phyloP scores from a whole-genome alignment of 1,284 basidiomycete genomes.

The Mycena sp. region DNA sequence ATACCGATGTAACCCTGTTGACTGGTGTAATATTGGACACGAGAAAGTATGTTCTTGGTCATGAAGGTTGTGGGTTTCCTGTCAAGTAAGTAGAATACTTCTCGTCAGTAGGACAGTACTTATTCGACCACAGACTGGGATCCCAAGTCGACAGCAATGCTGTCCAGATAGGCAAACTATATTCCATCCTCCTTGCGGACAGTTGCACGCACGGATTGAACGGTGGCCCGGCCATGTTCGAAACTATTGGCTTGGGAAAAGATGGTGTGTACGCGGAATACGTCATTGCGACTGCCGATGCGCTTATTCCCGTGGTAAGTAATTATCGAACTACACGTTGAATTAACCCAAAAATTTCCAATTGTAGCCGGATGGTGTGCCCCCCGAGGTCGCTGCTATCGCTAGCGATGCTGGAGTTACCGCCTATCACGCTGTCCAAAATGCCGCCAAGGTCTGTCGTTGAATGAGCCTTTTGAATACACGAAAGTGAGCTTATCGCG shows the following conservation, averaged over 20 bases:
- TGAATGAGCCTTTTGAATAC: neutral
- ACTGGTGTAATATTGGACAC: constrained; percentile 25
- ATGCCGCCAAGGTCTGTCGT: constrained; percentile 29
- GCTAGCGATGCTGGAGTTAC: constrained; percentile 37
- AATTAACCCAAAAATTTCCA: too few species aligned
- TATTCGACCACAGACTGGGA: neutral
- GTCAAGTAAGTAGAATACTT: neutral
- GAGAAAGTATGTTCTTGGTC: constrained; percentile 36
- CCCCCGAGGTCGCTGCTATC: constrained; percentile 36
- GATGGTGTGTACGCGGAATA: constrained; percentile 39
- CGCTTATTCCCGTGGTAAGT: constrained; percentile 33
- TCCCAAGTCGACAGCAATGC: neutral
- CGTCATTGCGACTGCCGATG: constrained; percentile 23
- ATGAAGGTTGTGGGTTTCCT: constrained; percentile 35
- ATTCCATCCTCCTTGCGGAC: constrained; percentile 22
- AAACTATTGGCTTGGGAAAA: constrained; percentile 30
- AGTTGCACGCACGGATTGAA: constrained; percentile 19
- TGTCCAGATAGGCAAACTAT: constrained; percentile 30
- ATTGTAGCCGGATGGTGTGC: constrained; percentile 32
- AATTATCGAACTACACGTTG: neutral
- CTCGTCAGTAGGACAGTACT: neutral
- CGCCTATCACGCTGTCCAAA: constrained; percentile 35
- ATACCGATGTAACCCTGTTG: constrained; percentile 36
- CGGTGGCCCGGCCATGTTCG: constrained; percentile 16
- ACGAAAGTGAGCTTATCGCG: too few species aligned